A percentile compares a stretch with the other conserved stretches of the same genome.
These are phyloP conservation scores for Cyclostephanos tholiformis DNA, from an alignment of 108 stramenopile species.

Conservation along the genomic window DNA sequence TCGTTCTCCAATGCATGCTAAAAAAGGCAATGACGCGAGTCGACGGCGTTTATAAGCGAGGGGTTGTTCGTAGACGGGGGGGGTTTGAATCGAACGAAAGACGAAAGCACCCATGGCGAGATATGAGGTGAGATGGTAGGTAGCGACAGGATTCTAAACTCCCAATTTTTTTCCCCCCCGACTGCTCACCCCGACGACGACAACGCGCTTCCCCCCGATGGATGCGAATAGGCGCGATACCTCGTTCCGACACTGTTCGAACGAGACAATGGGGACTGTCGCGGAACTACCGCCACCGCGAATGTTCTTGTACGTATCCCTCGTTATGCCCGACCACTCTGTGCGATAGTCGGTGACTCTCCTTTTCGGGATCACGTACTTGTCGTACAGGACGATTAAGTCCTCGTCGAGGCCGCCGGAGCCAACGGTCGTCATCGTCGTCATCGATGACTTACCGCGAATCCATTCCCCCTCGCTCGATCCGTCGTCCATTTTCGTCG, in stretches of 20 bases:
- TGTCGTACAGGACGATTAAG: constrained; percentile 51
- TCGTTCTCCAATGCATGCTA: constrained; percentile 54
- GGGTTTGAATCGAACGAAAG: not conserved
- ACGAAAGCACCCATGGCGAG: no score
- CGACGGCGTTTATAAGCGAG: not conserved
- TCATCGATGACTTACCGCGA: no score
- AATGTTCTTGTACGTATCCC: constrained; percentile 25
- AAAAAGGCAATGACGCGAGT: not conserved
- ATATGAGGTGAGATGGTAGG: no score
- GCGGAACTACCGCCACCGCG: not conserved
- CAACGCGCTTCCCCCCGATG: constrained; percentile 32
- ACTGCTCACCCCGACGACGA: constrained; percentile 38
- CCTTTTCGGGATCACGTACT: constrained; percentile 48
- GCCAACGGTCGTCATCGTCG: no score
- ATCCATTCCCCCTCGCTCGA: not conserved
- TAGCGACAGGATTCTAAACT: no score
- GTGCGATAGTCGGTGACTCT: constrained; percentile 56
- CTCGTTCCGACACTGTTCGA: constrained; percentile 50
- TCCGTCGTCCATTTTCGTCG: not conserved
- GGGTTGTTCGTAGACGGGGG: no score
- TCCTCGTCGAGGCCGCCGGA: constrained; percentile 19
- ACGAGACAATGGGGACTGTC: constrained; percentile 50
- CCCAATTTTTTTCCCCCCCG: no score
- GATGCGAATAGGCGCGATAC: constrained; percentile 40
- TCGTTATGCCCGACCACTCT: constrained; percentile 52